Evolutionary conservation across 139 green algal species (phyloP), one percentile per base, ranked within the genome.

Genomic region (Spirogloea muscicola): DNA sequence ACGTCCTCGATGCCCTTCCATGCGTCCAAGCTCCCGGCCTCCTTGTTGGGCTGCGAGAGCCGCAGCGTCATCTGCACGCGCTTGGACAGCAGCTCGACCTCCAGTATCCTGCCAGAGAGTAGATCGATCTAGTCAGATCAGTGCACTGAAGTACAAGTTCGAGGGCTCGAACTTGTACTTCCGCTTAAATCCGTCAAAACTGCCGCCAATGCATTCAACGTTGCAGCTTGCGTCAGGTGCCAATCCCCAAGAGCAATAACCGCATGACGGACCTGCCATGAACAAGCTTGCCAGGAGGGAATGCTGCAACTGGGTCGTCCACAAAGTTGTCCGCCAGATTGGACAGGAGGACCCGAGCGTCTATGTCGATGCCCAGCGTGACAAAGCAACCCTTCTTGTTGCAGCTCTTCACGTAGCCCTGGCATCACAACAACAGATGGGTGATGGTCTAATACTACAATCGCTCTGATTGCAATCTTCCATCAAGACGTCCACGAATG

Each of bases 251-350:
- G n/a, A n/a, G n/a, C n/a, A n/a, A n/a, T n/a, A n/a, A n/a, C n/a
- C n/a, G n/a, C n/a, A n/a, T n/a, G 13, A 52, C 63, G 25, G 40
- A 65, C 60, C 42, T 72, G 63, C 63, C 68, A n/a, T 58, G 34
- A n/a, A 96, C 86, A 6, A 86, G 80, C 13, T 64, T 82, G 29
- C 92, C 93, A 33, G 75, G 66, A 0, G 91, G 91, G 75, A 96
- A 98, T 1, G 77, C 84, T 16, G 74, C 77, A 0, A 67, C 59
- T 0, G 91, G 91, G 64, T 96, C 81, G 73, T 90, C 82, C 10
- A 98, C 84, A 80, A 92, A 96, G 29, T 71, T 66, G 48, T 90
- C 72, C 9, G 83, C 46, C 58, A 97, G 84, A 62, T 97, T 87
- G 25, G 64, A 68, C 49, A 97, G 75, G 73, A 90, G 89, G 25